A percentile compares a stretch with the other conserved stretches of the same genome.
Evolutionary conservation across 2,329 filamentous ascomycete species (phyloP).

Genomic region (Exophiala phaeomuriformis): DNA sequence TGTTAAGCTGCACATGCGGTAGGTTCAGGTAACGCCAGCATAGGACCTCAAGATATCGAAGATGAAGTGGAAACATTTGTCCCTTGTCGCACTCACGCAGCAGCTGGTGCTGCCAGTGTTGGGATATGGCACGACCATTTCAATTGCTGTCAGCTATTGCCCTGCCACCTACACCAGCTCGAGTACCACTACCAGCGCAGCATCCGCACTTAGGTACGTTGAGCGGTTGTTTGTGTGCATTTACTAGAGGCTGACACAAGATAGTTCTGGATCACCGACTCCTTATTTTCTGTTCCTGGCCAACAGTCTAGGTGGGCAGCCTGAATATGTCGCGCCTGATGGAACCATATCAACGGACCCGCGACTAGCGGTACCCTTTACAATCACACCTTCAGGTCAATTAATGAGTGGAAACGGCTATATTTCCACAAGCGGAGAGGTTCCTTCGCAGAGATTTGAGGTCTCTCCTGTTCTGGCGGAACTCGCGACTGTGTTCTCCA

Average conservation of each 20-base stretch:
- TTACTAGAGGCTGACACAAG: not conserved
- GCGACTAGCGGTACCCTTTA: constrained; percentile 8
- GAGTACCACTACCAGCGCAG: constrained; percentile 4
- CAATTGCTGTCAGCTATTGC: constrained; percentile 16
- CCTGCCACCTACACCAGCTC: constrained; percentile 16
- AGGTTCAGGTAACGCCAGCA: not conserved
- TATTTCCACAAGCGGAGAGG: constrained; percentile 16
- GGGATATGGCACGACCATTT: constrained; percentile 20
- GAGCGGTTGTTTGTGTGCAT: not conserved
- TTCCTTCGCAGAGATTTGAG: constrained; percentile 12
- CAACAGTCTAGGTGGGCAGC: not conserved
- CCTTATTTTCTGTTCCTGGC: constrained; percentile 9
- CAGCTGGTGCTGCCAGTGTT: constrained; percentile 5
- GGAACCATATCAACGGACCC: constrained; percentile 15
- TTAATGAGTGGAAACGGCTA: constrained; percentile 12
- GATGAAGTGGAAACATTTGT: constrained; percentile 9
- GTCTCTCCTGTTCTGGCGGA: constrained; percentile 5
- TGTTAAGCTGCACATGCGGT: not conserved
- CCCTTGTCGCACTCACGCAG: constrained; percentile 4
- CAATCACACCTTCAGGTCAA: constrained; percentile 14
- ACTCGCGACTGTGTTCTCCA: constrained; percentile 17
- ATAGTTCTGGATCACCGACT: not conserved
- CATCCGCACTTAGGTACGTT: constrained; percentile 13
- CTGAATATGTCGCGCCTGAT: constrained; percentile 12
- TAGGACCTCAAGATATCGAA: not conserved